Percentiles rank a stretch among this genome's conserved stretches.
Evolutionary conservation across 768 basidiomycete species (phyloP).

Genomic region (Amylocystis lapponica): DNA sequence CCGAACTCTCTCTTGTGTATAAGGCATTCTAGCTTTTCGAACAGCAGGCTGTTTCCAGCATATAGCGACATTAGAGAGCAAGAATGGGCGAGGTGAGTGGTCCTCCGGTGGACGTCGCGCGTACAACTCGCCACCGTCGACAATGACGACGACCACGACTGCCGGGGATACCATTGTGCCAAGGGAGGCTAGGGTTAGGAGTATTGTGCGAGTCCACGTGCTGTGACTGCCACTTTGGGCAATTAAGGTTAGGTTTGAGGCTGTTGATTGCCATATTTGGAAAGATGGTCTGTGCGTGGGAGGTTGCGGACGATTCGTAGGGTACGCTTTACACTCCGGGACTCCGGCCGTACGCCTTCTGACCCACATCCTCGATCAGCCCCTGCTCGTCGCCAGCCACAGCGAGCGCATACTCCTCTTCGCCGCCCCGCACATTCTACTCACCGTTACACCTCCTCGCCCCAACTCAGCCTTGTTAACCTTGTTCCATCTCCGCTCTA

Average conservation of each 20-base stretch:
- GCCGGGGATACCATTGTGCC: conserved; percentile 1
- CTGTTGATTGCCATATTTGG: conserved; percentile 8
- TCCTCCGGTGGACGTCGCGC: no score
- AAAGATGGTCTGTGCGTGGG: conserved; percentile 39
- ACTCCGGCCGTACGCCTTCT: conserved; percentile 21
- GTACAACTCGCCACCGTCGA: conserved; percentile 6
- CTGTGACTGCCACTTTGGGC: conserved; percentile 23
- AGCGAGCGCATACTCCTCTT: conserved; percentile 36
- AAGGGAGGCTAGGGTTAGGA: not conserved
- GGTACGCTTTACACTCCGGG: conserved; percentile 33
- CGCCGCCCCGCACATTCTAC: conserved; percentile 34
- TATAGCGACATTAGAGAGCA: no score
- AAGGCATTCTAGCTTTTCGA: no score
- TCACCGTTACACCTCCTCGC: conserved; percentile 26
- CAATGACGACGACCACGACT: conserved; percentile 17
- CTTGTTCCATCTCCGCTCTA: conserved; percentile 16
- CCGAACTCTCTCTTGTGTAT: not conserved
- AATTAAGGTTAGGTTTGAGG: conserved; percentile 28
- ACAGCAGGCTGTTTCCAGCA: no score
- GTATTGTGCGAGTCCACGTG: conserved; percentile 25
- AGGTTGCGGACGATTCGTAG: conserved; percentile 27
- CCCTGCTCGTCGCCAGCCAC: conserved; percentile 37
- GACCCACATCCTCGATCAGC: conserved; percentile 40
- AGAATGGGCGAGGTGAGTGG: no score
- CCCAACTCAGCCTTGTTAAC: conserved; percentile 16